Evolutionary conservation across 371 early-diverging fungal genomes (phyloP), one percentile per base, ranked within the genome.

Genomic region (Mucor velutinosus): DNA sequence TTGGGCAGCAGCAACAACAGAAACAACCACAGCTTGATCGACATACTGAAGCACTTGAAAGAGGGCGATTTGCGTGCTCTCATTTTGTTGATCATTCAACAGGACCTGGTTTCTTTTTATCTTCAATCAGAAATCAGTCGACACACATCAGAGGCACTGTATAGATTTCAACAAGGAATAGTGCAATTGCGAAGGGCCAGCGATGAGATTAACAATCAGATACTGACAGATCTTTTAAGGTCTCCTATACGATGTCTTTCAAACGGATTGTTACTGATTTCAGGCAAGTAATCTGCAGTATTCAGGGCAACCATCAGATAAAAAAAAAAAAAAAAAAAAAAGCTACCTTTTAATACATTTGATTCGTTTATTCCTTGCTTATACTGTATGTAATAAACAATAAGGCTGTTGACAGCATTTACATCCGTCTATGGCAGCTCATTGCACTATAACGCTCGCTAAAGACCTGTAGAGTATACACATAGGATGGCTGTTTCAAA

Each of bases 221-320:
- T 56, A 6, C 15, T 71, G 55, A 39, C 41, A 3, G 67, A 63
- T 19, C 29, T 71, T 0, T 5, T 67, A 4, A 71, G 60, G 55
- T 63, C 64, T 1, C 67, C 71, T 11, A 29, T 64, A 15, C 37
- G 62, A 23, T 67, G 67, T 35, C 21, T 71, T 30, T 51, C 67
- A 7, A 71, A 71, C 37, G 71, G 71, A 2, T 35, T 71, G 15
- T 7, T 71, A n/a, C 29, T 71, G 17, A 64, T 69, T 27, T 66
- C 66, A 7, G 66, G 60, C 25, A 66, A 66, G 29, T 59, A 62
- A 51, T 49, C 10, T 4, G 56, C 32, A 49, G 49, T 14, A 33
- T 7, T n/a, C n/a, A n/a, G n/a, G n/a, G n/a, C n/a, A n/a, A n/a
- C n/a, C n/a, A n/a, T n/a, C n/a, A n/a, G n/a, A n/a, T n/a, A n/a